Evolutionary conservation across 306 rosid species (phyloP).

Genomic region (Comarum palustre): DNA sequence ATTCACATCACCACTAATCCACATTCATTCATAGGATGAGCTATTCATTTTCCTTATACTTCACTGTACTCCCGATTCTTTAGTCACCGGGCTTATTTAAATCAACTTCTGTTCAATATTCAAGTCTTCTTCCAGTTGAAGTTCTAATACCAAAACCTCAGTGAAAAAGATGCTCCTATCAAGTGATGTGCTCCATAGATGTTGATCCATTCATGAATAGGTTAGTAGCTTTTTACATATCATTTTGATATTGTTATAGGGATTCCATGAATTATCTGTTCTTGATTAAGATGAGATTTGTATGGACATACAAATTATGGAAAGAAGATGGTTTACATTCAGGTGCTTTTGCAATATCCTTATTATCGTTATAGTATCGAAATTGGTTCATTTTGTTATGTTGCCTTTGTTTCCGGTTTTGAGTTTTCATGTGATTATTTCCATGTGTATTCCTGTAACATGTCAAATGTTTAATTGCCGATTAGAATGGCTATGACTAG

Average conservation of each 20-base stretch:
- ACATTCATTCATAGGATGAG: slow-evolving; percentile 58
- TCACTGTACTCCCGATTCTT: slow-evolving; percentile 58
- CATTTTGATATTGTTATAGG: slow-evolving; percentile 26
- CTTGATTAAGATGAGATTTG: neutral
- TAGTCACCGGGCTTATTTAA: slow-evolving; percentile 49
- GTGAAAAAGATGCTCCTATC: slow-evolving; percentile 11
- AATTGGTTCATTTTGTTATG: neutral
- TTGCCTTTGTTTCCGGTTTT: neutral
- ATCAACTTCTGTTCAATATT: slow-evolving; percentile 59
- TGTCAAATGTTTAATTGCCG: no score
- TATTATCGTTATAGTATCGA: neutral
- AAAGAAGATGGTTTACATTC: neutral
- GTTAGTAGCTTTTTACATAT: slow-evolving; percentile 35
- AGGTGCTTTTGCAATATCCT: neutral
- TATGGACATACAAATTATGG: neutral
- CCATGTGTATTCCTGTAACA: no score
- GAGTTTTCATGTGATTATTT: neutral
- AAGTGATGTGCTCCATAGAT: slow-evolving; percentile 28
- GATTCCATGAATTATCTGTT: neutral
- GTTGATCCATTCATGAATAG: slow-evolving; percentile 36
- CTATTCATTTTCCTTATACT: slow-evolving; percentile 41
- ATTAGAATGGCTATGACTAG: no score
- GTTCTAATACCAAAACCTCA: slow-evolving; percentile 12
- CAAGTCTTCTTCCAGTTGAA: slow-evolving; percentile 26
- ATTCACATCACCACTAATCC: slow-evolving; percentile 53